Evolutionary conservation across 805 yeast genomes (phyloP), one percentile per base, ranked within the genome.

Genomic region (Lipomyces kockii): DNA sequence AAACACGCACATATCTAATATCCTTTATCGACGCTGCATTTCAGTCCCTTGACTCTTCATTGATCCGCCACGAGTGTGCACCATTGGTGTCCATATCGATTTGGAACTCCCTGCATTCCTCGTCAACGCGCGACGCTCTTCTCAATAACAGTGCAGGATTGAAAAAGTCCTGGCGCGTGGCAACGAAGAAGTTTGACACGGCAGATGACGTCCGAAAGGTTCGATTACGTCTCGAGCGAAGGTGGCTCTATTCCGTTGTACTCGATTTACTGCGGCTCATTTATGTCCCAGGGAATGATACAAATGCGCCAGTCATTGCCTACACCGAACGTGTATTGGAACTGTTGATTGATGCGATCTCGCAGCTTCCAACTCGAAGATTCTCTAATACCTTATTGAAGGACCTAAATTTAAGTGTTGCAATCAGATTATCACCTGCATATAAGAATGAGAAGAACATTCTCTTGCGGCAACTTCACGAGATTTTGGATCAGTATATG

Each of bases 361-460:
- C 84, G 2, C 83, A 80, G 62, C 70, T 81, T 6, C 83, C 84
- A 0, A 79, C 84, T 0, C 75, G 86, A 64, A 71, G 79, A 58
- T 82, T 76, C 59, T 60, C 77, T 4, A 78, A 76, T 62, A 67
- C 78, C 0, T 46, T 83, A 14, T 22, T 63, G 58, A 61, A 52
- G n/a, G 76, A 77, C 25, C 20, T 67, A 27, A 73, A 74, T 58
- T 72, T 80, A 29, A n/a, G 73, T 6, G 70, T 77, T 1, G 53
- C 61, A 9, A 12, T 75, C 12, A 56, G 58, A 52, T 4, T 25
- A 5, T 56, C 65, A 17, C 49, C 53, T 22, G 22, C 25, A 51
- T 71, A 60, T 53, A 54, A 52, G n/a, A 35, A 59, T 52, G 67
- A 32, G 61, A 59, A 58, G 43, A 55, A 56, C 43, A 7, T 35